A percentile compares a stretch with the other conserved stretches of the same genome.
These are phyloP conservation scores for Litsea cubeba DNA, from an alignment of 164 flowering plant species.

Conservation along the genomic window DNA sequence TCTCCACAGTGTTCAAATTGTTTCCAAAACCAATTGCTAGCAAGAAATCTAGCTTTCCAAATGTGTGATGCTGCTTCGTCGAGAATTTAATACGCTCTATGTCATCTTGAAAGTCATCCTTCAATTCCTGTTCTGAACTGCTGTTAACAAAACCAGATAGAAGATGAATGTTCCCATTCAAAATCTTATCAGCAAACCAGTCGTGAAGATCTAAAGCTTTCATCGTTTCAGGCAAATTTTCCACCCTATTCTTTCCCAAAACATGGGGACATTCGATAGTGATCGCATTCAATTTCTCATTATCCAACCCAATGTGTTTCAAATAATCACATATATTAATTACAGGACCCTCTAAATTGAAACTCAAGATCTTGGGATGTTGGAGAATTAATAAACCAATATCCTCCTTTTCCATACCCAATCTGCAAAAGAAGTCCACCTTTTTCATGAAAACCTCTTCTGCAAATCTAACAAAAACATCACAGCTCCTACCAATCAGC, in stretches of 20 bases:
- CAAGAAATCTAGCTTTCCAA: constrained; percentile 47
- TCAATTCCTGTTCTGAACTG: constrained; percentile 30
- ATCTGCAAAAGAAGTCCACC: constrained; percentile 44
- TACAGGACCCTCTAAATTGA: constrained; percentile 6
- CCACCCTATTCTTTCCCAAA: constrained; percentile 52
- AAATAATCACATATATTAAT: constrained; percentile 26
- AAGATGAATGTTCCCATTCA: constrained; percentile 35
- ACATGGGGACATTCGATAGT: constrained; percentile 36
- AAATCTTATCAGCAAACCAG: constrained; percentile 50
- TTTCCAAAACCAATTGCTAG: constrained; percentile 66
- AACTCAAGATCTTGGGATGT: constrained; percentile 40
- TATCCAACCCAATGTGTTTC: constrained; percentile 43
- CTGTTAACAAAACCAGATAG: constrained; percentile 29
- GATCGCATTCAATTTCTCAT: constrained; percentile 23
- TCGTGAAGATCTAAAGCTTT: constrained; percentile 50
- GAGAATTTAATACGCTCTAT: constrained; percentile 30
- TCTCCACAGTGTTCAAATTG: constrained; percentile 40
- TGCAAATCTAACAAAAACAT: constrained; percentile 34
- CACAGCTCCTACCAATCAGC: constrained; percentile 32
- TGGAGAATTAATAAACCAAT: constrained; percentile 44
- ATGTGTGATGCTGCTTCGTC: constrained; percentile 22
- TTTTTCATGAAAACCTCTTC: constrained; percentile 48
- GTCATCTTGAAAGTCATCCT: constrained; percentile 23
- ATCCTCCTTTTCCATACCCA: constrained; percentile 33
- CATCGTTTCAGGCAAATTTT: constrained; percentile 54